Conservation (phyloP, 2,329 filamentous ascomycete species). For the Claviceps maximensis region DNA sequence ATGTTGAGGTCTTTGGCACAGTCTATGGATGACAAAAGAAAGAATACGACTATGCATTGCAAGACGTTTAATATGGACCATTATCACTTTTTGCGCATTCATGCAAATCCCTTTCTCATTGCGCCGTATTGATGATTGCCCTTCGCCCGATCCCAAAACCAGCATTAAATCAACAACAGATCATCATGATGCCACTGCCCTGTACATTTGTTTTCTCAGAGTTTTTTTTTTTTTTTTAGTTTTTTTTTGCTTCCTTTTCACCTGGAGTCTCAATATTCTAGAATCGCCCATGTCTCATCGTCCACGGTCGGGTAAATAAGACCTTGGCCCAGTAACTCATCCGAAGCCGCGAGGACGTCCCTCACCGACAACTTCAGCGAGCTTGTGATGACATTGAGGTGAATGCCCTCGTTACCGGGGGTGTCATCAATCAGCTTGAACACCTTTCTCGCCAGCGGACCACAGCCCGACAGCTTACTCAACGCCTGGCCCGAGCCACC, state of each 20-base stretch:
- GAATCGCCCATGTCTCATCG: constrained; percentile 79
- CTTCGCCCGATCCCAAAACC: background rate
- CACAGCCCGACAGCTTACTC: constrained; percentile 34
- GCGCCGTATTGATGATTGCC: background rate
- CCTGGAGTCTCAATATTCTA: constrained; percentile 37
- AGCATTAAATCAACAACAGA: background rate
- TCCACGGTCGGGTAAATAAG: constrained; percentile 85
- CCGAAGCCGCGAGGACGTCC: constrained; percentile 64
- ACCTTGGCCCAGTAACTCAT: constrained; percentile 63
- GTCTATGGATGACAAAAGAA: background rate
- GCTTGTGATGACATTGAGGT: constrained; percentile 63
- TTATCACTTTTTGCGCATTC: background rate
- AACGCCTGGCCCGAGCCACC: constrained; percentile 24
- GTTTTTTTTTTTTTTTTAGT: background rate
- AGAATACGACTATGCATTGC: background rate
- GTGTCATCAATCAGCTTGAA: constrained; percentile 55
- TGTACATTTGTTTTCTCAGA: background rate
- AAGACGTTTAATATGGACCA: background rate
- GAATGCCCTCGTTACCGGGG: constrained; percentile 67
- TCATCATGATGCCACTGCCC: background rate
- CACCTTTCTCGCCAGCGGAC: constrained; percentile 51
- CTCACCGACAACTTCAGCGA: constrained; percentile 50
- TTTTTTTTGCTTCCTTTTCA: too few relatives aligned
- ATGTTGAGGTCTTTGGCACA: too few relatives aligned
- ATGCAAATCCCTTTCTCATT: background rate